Base-by-base conservation (phyloP, 2,329 filamentous ascomycete genomes). In the Cercospora beticola region DNA sequence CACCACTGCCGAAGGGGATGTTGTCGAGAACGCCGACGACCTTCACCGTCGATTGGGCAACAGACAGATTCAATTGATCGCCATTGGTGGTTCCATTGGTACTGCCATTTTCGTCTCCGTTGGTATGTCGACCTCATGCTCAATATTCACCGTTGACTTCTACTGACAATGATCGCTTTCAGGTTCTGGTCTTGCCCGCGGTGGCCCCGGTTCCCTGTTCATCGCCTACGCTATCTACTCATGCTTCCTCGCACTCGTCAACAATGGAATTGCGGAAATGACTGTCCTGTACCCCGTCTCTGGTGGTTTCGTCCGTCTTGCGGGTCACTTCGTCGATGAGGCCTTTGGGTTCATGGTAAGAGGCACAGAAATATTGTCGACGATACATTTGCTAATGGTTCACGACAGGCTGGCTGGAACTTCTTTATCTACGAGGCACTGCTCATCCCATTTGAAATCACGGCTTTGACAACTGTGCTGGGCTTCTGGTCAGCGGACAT, bases 211-310 rank as follows among this genome's bases (percentile, higher is more conserved):
- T 18, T 70, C 66, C 30, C 63, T 73, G 59, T 71, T 73, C 68
- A 62, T 73, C 64, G 71, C 69, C 16, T 73, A 70, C 36, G 66
- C 59, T 16, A 64, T 71, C 61, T 71, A 89, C 76, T 82, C 81
- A 43, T 76, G 81, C 72, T 74, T 89, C 63, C 82, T 90, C 66
- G 87, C 81, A 28, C 79, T 88, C 23, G 86, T 90, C 75, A 90
- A 89, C 82, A 89, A 89, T 75, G 85, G 83, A 67, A 82, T 89
- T 70, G 88, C 88, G 21, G 88, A 90, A 77, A 90, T 90, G 88
- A 72, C 69, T 23, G 59, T 65, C 9, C 58, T 70, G 26, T 70
- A 66, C 57, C 72, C 72, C 16, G 69, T 74, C 43, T 70, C 69
- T 62, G 70, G 71, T 65, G 71, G 86, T 5, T 90, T 89, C 76